Base-by-base conservation (phyloP, 2,329 filamentous ascomycete species). In the Coniochaeta hoffmannii region DNA sequence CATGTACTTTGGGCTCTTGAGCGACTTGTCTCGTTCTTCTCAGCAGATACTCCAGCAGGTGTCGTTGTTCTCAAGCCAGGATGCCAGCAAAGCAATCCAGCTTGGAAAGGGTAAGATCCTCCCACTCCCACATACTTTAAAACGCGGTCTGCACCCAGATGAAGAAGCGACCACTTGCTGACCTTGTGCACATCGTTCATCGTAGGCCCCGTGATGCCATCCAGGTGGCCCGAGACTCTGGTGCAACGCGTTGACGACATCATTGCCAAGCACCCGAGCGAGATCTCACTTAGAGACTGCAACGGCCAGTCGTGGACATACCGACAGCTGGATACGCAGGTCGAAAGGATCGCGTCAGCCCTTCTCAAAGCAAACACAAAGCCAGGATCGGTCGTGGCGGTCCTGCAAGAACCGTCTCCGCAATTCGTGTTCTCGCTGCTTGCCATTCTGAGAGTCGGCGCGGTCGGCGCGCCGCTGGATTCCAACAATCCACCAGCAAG, bases 401-500 rank as follows among this genome's bases (percentile, higher is more conserved):
- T 80, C 1, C 71, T 75, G 51, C 69, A 72, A 35, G 53, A 73
- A 4, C 66, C 76, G 0, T 58, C 63, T 0, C 35, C 62, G 0
- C 68, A 76, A 36, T 72, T 63, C 63, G 61, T 73, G 5, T 64
- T 55, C 36, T 71, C 69, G 0, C 57, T 78, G 44, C 65, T 78
- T 3, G 76, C 71, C 8, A 72, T 77, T 36, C 58, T 69, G 54
- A 63, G 66, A 0, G 53, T 72, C 12, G 75, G 74, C 1, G 67
- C 63, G 8, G 61, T 68, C 1, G 73, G 73, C 34, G 64, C 76
- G 4, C 73, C 73, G 2, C 62, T 80, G 0, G 78, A 80, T 54
- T 49, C 64, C 0, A 57, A 62, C 1, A 66, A 63, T 10, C 62
- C 66, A 1, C 15, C 63, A 0, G 19, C 62, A 7, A 65, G 75